Base-by-base conservation (phyloP, 2,329 filamentous ascomycete species). In the Ophiobolus disseminans region DNA sequence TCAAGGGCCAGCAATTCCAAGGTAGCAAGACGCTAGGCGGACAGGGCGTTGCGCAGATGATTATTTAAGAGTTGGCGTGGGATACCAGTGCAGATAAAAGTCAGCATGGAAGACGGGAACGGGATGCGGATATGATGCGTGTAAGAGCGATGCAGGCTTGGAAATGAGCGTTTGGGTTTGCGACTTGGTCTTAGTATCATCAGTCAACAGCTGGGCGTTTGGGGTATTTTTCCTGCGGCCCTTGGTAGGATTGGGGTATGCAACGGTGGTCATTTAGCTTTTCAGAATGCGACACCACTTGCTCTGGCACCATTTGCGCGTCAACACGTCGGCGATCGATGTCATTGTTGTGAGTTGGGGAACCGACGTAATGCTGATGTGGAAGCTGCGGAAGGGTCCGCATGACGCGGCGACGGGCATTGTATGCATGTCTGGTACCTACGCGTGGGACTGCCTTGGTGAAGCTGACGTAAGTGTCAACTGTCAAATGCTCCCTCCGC, bases 21-120 rank as follows among this genome's bases (percentile, higher is more conserved):
- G 89, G 89, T 53, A 97, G 92, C 82, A 97, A 97, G 85, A 97
- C 93, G 13, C 82, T 99, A 43, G 94, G 94, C 60, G 94, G 94
- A 43, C 88, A 90, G 61, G 93, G 93, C 42, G 89, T 97, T 62
- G 94, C 91, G 55, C 92, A 97, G 80, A 97, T 97, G 93, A 97
- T 97, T 76, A 91, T 97, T 59, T 73, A 64, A 57, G 28, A 21
- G 17, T 21, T n/a, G 41, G 28, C 13, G 21, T 11, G n/a, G 6
- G 17, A 19, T 16, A 32, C 14, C 8, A 10, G 23, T 25, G 30
- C 31, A 43, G n/a, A 3, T 16, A 22, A 20, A 38, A 17, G 10
- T 35, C 14, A 37, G n/a, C 16, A 30, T 36, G 4, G 16, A 31
- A 40, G 30, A 22, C 10, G 17, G 22, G 28, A 23, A 35, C 10